Conservation (phyloP, 345 rosid species). For the Noccaea bulbosa region DNA sequence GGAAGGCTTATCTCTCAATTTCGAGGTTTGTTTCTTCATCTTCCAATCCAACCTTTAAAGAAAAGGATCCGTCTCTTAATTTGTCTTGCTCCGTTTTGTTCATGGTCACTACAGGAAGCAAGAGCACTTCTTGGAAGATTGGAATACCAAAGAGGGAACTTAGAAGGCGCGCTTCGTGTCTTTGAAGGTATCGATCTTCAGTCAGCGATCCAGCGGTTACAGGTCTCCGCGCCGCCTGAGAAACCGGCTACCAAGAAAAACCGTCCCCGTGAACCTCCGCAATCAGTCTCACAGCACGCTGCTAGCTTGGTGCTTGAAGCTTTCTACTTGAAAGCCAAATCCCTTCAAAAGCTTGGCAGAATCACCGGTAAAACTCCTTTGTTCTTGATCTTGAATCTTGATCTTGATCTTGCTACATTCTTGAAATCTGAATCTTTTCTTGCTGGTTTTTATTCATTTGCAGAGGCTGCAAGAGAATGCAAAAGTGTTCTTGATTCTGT, state of each 20-base stretch:
- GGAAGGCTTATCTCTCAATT: conserved; percentile 85
- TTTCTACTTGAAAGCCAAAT: conserved; percentile 85
- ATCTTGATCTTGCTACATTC: too few species aligned
- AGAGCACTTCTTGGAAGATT: conserved; percentile 95
- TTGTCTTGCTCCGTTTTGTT: neutral
- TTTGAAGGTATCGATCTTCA: conserved; percentile 96
- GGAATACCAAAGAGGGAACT: conserved; percentile 93
- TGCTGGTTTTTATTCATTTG: conserved; percentile 16
- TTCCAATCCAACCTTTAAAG: neutral
- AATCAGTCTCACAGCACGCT: conserved; percentile 71
- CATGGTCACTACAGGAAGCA: conserved; percentile 63
- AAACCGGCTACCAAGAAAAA: conserved; percentile 57
- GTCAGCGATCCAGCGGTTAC: conserved; percentile 75
- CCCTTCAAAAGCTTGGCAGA: conserved; percentile 90
- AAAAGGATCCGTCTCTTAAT: neutral
- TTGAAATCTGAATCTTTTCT: neutral
- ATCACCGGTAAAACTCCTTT: conserved; percentile 53
- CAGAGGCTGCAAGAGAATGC: conserved; percentile 91
- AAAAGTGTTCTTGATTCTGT: conserved; percentile 85
- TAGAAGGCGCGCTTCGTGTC: conserved; percentile 90
- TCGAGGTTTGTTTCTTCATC: conserved; percentile 55
- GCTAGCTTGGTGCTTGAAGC: conserved; percentile 89
- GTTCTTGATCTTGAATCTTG: too few species aligned
- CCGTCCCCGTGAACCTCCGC: conserved; percentile 58
- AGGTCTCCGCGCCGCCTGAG: conserved; percentile 55